These are phyloP conservation scores for Cudoniella acicularis DNA, from an alignment of 495 filamentous ascomycete species.

Conservation along the genomic window DNA sequence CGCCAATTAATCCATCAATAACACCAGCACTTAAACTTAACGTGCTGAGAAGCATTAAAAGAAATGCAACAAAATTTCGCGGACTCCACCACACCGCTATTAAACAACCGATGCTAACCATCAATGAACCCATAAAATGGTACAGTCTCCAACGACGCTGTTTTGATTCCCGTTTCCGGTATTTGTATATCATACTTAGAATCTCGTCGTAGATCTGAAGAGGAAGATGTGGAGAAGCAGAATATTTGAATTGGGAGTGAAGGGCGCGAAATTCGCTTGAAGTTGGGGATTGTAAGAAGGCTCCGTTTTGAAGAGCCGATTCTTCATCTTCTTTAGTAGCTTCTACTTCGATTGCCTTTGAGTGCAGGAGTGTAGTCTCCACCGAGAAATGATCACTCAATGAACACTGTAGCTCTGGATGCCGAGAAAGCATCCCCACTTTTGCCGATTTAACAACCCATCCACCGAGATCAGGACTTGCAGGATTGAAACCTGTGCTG, in stretches of 20 bases:
- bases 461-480: slow-evolving; percentile 24
- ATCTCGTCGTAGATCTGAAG: slow-evolving; percentile 68
- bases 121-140: slow-evolving; percentile 67
- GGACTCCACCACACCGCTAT: slow-evolving; percentile 84
- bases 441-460: slow-evolving; percentile 67
- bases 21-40: slow-evolving; percentile 71
- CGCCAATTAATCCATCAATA: slow-evolving; percentile 79
- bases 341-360: slow-evolving; percentile 11
- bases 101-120: slow-evolving; percentile 65
- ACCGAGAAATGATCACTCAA: slow-evolving; percentile 93
- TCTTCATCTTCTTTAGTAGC: slow-evolving; percentile 7
- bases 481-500: slow-evolving; percentile 15
- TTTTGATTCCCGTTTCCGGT: slow-evolving; percentile 60
- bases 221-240: slow-evolving; percentile 36
- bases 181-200: slow-evolving; percentile 59
- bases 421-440: slow-evolving; percentile 79
- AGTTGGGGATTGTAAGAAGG: slow-evolving; percentile 19
- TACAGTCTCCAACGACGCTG: slow-evolving; percentile 66
- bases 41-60: slow-evolving; percentile 73
- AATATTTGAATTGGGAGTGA: slow-evolving; percentile 19
- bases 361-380: slow-evolving; percentile 58
- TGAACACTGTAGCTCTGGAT: slow-evolving; percentile 77
- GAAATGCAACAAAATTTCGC: slow-evolving; percentile 70
- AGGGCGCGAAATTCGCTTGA: slow-evolving; percentile 20
- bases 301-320: slow-evolving; percentile 17